phyloP scores from a whole-genome alignment of 2,329 filamentous ascomycete species.

The Ilyonectria sp. region DNA sequence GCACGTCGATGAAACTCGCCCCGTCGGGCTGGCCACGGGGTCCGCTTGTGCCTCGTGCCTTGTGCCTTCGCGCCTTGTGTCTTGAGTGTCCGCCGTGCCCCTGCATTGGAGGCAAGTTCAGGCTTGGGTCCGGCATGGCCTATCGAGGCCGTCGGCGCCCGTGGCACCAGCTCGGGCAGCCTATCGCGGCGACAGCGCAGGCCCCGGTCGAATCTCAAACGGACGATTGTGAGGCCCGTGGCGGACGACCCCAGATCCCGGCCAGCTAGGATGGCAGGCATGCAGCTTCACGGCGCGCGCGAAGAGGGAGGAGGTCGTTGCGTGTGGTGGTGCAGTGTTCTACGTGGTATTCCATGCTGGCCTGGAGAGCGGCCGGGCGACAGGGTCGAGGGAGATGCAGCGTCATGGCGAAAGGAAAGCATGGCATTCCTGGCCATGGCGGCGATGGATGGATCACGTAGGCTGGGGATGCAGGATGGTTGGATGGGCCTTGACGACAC shows the following conservation, averaged over 20 bases:
- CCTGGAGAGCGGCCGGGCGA: background rate
- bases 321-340: background rate
- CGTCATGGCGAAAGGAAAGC: slow-evolving; percentile 1
- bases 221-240: slow-evolving; percentile 27
- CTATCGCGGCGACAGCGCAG: slow-evolving; percentile 26
- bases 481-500: slow-evolving; percentile 13
- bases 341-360: background rate
- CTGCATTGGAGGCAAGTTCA: slow-evolving; percentile 28
- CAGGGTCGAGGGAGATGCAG: background rate
- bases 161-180: slow-evolving; percentile 28
- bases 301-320: background rate
- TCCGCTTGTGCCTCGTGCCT: slow-evolving; percentile 24
- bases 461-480: slow-evolving; percentile 8
- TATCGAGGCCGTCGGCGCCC: slow-evolving; percentile 3
- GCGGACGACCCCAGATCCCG: slow-evolving; percentile 12
- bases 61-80: background rate
- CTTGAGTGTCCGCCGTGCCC: slow-evolving; percentile 19
- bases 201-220: slow-evolving; percentile 46
- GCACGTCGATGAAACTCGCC: slow-evolving; percentile 41
- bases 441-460: slow-evolving; percentile 1
- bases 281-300: background rate
- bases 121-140: background rate
- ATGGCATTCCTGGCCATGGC: slow-evolving; percentile 12
- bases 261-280: background rate
- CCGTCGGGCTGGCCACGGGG: slow-evolving; percentile 24